Percentiles rank a stretch among this genome's conserved stretches.
Evolutionary conservation across 2,329 filamentous ascomycete species (phyloP).

Genomic region (Polychaeton citri): DNA sequence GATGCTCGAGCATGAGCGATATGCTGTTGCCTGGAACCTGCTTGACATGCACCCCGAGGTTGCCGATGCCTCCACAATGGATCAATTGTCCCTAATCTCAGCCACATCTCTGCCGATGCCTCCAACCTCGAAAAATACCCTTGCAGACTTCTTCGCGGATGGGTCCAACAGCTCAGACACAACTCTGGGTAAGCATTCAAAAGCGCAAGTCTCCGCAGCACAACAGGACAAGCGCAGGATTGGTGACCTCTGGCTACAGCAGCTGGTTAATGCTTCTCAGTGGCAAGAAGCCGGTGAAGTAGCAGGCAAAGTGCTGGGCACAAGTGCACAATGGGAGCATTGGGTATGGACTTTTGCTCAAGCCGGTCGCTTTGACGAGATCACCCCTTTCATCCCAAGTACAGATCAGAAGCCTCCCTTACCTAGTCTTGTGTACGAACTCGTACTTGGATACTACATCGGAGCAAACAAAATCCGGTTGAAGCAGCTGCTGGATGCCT

Average conservation of each 20-base stretch:
- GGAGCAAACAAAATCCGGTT: constrained; percentile 62
- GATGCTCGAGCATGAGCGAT: constrained; percentile 70
- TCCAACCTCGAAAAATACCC: constrained; percentile 30
- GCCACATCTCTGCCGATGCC: constrained; percentile 26
- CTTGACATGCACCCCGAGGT: constrained; percentile 77
- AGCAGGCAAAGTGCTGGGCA: constrained; percentile 70
- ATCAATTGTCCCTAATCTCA: constrained; percentile 18
- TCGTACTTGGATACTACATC: constrained; percentile 80
- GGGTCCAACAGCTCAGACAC: constrained; percentile 1
- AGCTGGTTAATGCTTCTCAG: constrained; percentile 59
- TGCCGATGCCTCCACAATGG: constrained; percentile 25
- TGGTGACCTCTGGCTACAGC: constrained; percentile 85
- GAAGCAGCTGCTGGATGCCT: constrained; percentile 64
- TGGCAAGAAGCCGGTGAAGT: constrained; percentile 70
- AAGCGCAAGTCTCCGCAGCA: constrained; percentile 45
- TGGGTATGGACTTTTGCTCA: constrained; percentile 91
- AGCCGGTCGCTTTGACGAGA: constrained; percentile 76
- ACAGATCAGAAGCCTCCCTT: constrained; percentile 66
- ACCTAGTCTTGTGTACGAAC: constrained; percentile 72
- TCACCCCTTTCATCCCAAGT: constrained; percentile 69
- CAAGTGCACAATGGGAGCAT: constrained; percentile 76
- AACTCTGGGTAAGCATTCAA: not conserved
- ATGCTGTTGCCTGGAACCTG: constrained; percentile 77
- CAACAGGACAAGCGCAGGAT: constrained; percentile 83
- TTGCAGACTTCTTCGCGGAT: constrained; percentile 59